Percentiles rank a stretch among this genome's conserved stretches.
Evolutionary conservation across 2,329 filamentous ascomycete genomes (phyloP).

Genomic region (Rosellinia necatrix): DNA sequence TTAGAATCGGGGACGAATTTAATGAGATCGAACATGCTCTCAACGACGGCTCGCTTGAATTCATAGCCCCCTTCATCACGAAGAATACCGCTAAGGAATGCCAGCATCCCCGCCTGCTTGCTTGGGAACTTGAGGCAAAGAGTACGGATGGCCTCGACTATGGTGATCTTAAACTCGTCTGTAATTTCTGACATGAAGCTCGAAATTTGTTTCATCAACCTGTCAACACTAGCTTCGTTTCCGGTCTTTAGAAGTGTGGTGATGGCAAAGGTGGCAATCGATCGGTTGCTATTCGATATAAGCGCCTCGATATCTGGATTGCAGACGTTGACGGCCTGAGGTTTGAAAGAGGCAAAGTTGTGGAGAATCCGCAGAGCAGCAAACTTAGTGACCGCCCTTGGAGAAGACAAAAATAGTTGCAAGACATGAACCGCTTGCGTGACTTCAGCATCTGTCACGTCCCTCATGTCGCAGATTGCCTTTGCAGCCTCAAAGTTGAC

Average conservation of each 20-base stretch:
- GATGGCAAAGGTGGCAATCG: slow-evolving; percentile 97
- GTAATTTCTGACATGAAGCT: slow-evolving; percentile 99
- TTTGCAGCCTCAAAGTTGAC: slow-evolving; percentile 99
- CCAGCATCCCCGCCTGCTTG: slow-evolving; percentile 97
- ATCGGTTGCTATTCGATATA: slow-evolving; percentile 95
- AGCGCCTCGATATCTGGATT: slow-evolving; percentile 97
- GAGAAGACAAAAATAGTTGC: slow-evolving; percentile 95
- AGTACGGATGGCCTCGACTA: slow-evolving; percentile 96
- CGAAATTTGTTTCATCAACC: slow-evolving; percentile 97
- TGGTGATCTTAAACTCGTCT: slow-evolving; percentile 99
- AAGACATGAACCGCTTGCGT: slow-evolving; percentile 92
- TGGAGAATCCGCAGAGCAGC: slow-evolving; percentile 95
- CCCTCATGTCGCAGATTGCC: slow-evolving; percentile 92
- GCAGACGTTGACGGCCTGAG: slow-evolving; percentile 86
- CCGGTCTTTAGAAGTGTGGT: slow-evolving; percentile 98
- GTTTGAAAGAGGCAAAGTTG: slow-evolving; percentile 96
- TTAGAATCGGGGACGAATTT: slow-evolving; percentile 94
- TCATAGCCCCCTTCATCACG: slow-evolving; percentile 97
- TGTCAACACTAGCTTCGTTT: slow-evolving; percentile 95
- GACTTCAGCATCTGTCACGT: slow-evolving; percentile 90
- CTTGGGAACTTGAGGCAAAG: slow-evolving; percentile 96
- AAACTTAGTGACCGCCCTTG: slow-evolving; percentile 95
- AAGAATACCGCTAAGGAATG: slow-evolving; percentile 95
- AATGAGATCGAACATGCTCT: slow-evolving; percentile 99
- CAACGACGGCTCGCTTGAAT: slow-evolving; percentile 96